Percentiles rank a stretch among this genome's conserved stretches.
Evolutionary conservation across 805 yeast species (phyloP).

Genomic region (Saccharomycopsis guyanensis): DNA sequence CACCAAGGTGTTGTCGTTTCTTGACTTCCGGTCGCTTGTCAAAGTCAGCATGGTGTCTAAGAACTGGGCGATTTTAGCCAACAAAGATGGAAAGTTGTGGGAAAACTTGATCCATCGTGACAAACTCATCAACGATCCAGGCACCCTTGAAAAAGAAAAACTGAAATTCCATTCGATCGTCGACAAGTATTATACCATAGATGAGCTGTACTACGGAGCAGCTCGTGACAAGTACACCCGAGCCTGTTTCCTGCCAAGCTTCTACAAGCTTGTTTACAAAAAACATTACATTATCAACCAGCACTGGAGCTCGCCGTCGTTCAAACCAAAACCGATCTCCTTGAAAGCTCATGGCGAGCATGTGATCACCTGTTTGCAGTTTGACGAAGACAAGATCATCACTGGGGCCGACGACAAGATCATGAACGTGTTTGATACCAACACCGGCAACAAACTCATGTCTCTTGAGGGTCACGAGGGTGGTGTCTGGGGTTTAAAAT

Average conservation of each 20-base stretch:
- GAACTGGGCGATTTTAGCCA: conserved; percentile 62
- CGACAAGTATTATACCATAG: conserved; percentile 18
- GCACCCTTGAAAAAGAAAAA: conserved; percentile 22
- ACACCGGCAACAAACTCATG: conserved; percentile 54
- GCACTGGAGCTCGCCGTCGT: conserved; percentile 77
- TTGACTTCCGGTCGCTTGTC: conserved; percentile 58
- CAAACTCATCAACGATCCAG: conserved; percentile 41
- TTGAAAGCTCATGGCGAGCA: conserved; percentile 64
- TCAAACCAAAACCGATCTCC: conserved; percentile 58
- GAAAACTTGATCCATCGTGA: conserved; percentile 54
- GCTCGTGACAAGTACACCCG: conserved; percentile 17
- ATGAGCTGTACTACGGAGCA: conserved; percentile 11
- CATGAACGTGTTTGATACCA: conserved; percentile 74
- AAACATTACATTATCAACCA: conserved; percentile 47
- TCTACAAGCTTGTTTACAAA: conserved; percentile 51
- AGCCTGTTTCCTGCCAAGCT: conserved; percentile 27
- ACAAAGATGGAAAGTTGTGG: conserved; percentile 63
- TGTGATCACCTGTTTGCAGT: conserved; percentile 92
- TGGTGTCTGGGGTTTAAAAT: conserved; percentile 97
- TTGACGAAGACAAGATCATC: conserved; percentile 82
- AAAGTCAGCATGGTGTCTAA: conserved; percentile 57
- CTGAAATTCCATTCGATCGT: conserved; percentile 15
- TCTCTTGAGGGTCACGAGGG: conserved; percentile 87
- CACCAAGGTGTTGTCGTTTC: conserved; percentile 50
- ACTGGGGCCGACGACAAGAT: conserved; percentile 87